phyloP scores from a whole-genome alignment of 2,329 filamentous ascomycete species.

The Teratosphaeria epicoccoides region DNA sequence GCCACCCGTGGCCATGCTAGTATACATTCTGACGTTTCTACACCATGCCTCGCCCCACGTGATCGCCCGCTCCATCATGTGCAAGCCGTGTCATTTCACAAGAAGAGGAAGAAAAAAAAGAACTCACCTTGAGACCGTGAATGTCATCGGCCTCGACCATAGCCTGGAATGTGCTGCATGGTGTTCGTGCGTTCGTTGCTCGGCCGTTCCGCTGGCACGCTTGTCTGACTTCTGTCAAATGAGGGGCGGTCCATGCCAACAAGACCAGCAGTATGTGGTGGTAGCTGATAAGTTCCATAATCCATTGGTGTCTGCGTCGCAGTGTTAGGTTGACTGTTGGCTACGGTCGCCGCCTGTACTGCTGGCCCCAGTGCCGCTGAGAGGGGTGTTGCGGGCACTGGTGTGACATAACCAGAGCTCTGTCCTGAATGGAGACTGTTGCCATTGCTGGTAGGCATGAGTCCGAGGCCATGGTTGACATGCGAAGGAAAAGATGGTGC shows the following conservation, averaged over 20 bases:
- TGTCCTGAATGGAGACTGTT: constrained; percentile 4
- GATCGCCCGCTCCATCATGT: background rate
- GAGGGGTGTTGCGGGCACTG: constrained; percentile 74
- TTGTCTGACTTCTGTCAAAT: background rate
- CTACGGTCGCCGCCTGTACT: constrained; percentile 72
- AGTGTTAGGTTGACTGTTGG: constrained; percentile 10
- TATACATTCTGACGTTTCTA: background rate
- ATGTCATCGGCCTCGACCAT: background rate
- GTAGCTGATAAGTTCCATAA: background rate
- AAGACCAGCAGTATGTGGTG: background rate
- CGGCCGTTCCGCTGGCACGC: background rate
- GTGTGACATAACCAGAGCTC: constrained; percentile 34
- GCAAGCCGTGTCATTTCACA: background rate
- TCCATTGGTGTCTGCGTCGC: constrained; percentile 6
- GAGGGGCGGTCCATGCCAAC: background rate
- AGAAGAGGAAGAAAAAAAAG: background rate
- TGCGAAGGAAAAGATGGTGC: constrained; percentile 21
- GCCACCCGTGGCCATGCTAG: background rate
- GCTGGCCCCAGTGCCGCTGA: constrained; percentile 83
- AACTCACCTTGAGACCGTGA: background rate
- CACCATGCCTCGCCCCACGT: background rate
- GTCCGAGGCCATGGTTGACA: constrained; percentile 15
- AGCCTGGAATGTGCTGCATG: background rate
- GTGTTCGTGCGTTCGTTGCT: constrained; percentile 1
- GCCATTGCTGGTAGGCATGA: constrained; percentile 4